Percentiles rank a stretch among this genome's conserved stretches.
These are phyloP conservation scores for Penicillium nucicola DNA, from an alignment of 495 filamentous ascomycete genomes.

Conservation along the genomic window DNA sequence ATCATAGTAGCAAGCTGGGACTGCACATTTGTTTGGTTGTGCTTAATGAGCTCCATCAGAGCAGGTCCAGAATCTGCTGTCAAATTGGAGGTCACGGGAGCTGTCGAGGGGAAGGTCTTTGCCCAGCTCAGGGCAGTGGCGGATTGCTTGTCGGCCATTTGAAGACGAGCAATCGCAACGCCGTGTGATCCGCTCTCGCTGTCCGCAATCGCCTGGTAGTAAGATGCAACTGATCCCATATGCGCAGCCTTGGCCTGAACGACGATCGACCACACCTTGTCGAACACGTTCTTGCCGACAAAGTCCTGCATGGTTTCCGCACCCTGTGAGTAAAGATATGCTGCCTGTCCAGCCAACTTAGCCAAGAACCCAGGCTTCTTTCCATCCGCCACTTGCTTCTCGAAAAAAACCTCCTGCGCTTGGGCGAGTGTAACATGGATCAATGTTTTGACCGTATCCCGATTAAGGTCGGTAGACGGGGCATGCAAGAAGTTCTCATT, in stretches of 20 bases:
- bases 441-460: slow-evolving; percentile 91
- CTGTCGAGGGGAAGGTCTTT: slow-evolving; percentile 74
- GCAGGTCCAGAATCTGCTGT: slow-evolving; percentile 70
- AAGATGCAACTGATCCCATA: slow-evolving; percentile 83
- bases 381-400: slow-evolving; percentile 89
- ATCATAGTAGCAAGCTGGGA: slow-evolving; percentile 69
- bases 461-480: slow-evolving; percentile 88
- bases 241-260: slow-evolving; percentile 84
- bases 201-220: slow-evolving; percentile 90
- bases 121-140: slow-evolving; percentile 75
- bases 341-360: slow-evolving; percentile 88
- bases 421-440: slow-evolving; percentile 93
- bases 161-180: slow-evolving; percentile 77
- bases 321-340: slow-evolving; percentile 82
- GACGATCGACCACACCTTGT: slow-evolving; percentile 89
- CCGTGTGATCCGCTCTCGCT: slow-evolving; percentile 86
- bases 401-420: slow-evolving; percentile 93
- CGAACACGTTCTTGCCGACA: slow-evolving; percentile 85
- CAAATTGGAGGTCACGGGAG: slow-evolving; percentile 79
- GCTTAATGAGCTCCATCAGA: slow-evolving; percentile 76
- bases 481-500: slow-evolving; percentile 99
- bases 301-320: slow-evolving; percentile 90
- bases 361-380: slow-evolving; percentile 93
- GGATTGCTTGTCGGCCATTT: slow-evolving; percentile 71
- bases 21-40: slow-evolving; percentile 76